Conservation (phyloP, 139 green algal genomes). For the Picochlorum sp. region DNA sequence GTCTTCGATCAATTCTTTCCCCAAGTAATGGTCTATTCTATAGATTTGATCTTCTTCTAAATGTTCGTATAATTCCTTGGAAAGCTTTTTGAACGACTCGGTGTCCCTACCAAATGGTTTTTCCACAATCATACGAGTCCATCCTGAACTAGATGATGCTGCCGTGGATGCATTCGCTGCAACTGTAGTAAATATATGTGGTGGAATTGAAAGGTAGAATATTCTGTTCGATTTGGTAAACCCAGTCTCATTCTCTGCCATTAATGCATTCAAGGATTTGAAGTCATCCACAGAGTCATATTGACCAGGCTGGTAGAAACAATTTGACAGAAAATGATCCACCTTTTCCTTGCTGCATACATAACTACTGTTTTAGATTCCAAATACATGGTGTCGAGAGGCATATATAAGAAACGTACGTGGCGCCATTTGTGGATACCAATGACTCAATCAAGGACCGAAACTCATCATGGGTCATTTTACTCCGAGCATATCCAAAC, state of each 20-base stretch:
- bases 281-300: slow-evolving; percentile 69
- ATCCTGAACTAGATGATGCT: slow-evolving; percentile 68
- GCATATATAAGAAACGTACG: neutral
- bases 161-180: slow-evolving; percentile 56
- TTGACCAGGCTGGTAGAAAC: slow-evolving; percentile 79
- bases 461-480: slow-evolving; percentile 86
- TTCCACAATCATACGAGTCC: slow-evolving; percentile 97
- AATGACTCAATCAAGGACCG: slow-evolving; percentile 64
- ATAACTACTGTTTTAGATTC: neutral
- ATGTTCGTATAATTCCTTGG: slow-evolving; percentile 56
- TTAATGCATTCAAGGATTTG: slow-evolving; percentile 46
- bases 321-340: slow-evolving; percentile 76
- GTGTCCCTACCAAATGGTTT: slow-evolving; percentile 96
- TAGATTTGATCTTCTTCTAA: slow-evolving; percentile 97
- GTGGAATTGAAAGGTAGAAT: slow-evolving; percentile 98
- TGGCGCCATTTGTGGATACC: slow-evolving; percentile 59
- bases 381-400: too few species aligned
- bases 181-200: slow-evolving; percentile 79
- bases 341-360: slow-evolving; percentile 57
- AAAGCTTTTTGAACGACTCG: slow-evolving; percentile 67
- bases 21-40: slow-evolving; percentile 99
- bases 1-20: slow-evolving; percentile 99
- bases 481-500: slow-evolving; percentile 85
- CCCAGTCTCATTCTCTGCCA: slow-evolving; percentile 55
- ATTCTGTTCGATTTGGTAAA: slow-evolving; percentile 64